A percentile compares a stretch with the other conserved stretches of the same genome.
These are phyloP conservation scores for Backusella macrospora DNA, from an alignment of 192 early-diverging fungal species.

Conservation along the genomic window DNA sequence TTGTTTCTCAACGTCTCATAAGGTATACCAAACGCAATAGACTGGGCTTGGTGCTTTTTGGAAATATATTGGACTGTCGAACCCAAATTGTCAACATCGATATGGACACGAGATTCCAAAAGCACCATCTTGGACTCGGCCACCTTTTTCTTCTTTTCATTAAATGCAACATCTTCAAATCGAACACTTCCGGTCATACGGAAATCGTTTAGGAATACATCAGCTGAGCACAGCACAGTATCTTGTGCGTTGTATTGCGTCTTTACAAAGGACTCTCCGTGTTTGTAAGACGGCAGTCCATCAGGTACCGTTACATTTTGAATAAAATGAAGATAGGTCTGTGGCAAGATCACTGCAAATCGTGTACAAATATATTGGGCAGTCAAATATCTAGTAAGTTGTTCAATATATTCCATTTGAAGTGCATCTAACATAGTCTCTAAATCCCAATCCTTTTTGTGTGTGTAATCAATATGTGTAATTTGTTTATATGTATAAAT, in stretches of 20 bases:
- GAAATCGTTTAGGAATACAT: constrained; percentile 59
- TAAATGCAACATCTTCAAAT: constrained; percentile 53
- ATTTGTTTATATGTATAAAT: background rate
- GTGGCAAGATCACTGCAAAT: constrained; percentile 57
- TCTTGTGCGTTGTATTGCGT: constrained; percentile 63
- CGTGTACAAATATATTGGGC: constrained; percentile 53
- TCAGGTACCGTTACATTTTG: constrained; percentile 74
- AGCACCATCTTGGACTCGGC: constrained; percentile 50
- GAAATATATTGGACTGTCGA: constrained; percentile 61
- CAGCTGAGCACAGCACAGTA: constrained; percentile 63
- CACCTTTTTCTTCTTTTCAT: constrained; percentile 47
- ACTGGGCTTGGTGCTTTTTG: background rate
- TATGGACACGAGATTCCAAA: constrained; percentile 54
- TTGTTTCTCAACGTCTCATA: constrained; percentile 40
- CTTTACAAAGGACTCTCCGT: constrained; percentile 51
- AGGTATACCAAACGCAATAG: constrained; percentile 65
- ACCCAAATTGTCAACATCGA: constrained; percentile 56
- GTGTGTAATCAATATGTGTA: background rate
- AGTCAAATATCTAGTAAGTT: constrained; percentile 54
- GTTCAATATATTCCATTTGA: constrained; percentile 64
- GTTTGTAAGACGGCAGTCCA: constrained; percentile 48
- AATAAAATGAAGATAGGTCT: constrained; percentile 64
- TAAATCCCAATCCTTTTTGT: constrained; percentile 61
- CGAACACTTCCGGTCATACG: constrained; percentile 53
- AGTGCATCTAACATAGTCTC: constrained; percentile 68